These are phyloP conservation scores for Haplosporangium gracile DNA, from an alignment of 192 early-diverging fungal species.

Conservation along the genomic window DNA sequence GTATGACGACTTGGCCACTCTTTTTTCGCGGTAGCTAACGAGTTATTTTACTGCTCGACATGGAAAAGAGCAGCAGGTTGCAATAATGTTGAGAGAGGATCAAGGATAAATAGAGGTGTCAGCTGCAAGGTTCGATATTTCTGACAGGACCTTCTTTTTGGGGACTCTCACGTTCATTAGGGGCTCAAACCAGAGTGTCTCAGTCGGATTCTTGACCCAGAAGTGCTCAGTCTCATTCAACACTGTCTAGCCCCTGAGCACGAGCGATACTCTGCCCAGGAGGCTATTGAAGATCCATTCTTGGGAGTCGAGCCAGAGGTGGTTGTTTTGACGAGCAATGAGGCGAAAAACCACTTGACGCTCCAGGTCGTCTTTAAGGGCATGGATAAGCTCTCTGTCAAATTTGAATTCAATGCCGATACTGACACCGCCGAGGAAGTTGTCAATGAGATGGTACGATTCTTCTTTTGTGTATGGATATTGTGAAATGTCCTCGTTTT, in stretches of 20 bases:
- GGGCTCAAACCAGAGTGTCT: conserved; percentile 82
- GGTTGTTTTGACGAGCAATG: conserved; percentile 69
- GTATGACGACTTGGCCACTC: conserved; percentile 29
- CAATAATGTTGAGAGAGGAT: not conserved
- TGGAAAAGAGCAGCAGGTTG: not conserved
- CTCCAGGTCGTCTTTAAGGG: conserved; percentile 85
- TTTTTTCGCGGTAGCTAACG: not conserved
- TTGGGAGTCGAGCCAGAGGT: conserved; percentile 84
- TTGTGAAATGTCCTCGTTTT: not conserved
- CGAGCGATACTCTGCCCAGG: conserved; percentile 74
- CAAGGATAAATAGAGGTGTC: not conserved
- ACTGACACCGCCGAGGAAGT: conserved; percentile 85
- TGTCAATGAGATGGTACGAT: conserved; percentile 82
- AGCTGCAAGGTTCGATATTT: conserved; percentile 5
- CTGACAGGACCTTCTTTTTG: not conserved
- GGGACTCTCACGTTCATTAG: conserved; percentile 40
- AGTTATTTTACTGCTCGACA: not conserved
- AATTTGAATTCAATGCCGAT: conserved; percentile 87
- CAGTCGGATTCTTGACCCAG: conserved; percentile 69
- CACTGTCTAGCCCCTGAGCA: conserved; percentile 75
- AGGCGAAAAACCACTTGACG: conserved; percentile 73
- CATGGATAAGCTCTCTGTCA: conserved; percentile 83
- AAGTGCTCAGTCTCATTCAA: conserved; percentile 74
- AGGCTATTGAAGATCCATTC: conserved; percentile 82
- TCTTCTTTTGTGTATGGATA: not conserved